Conservation (phyloP, 1,139 yeast genomes). For the Lodderomyces theae region DNA sequence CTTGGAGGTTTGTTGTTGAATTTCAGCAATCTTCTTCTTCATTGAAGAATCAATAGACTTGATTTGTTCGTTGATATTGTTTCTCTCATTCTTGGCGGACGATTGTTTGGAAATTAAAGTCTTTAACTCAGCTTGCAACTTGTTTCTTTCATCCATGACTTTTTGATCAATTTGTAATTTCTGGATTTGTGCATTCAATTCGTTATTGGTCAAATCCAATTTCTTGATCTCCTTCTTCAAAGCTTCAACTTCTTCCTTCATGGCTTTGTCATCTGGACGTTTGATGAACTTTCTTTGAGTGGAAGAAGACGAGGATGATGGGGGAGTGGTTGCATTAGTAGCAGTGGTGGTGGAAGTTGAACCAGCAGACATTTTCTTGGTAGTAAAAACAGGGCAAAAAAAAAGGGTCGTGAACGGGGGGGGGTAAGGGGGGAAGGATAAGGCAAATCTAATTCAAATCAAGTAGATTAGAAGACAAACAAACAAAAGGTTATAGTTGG, state of each 20-base stretch:
- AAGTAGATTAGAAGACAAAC: too few species aligned
- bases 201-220: slow-evolving; percentile 52
- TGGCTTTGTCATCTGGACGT: slow-evolving; percentile 70
- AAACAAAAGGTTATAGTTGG: too few species aligned
- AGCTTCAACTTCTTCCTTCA: slow-evolving; percentile 57
- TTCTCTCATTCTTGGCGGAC: slow-evolving; percentile 68
- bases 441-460: too few species aligned
- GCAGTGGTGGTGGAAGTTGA: slow-evolving; percentile 7
- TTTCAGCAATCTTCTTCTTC: slow-evolving; percentile 76
- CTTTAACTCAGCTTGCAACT: slow-evolving; percentile 63
- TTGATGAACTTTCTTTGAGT: slow-evolving; percentile 50
- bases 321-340: slow-evolving; percentile 8
- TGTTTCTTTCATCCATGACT: slow-evolving; percentile 55
- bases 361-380: slow-evolving; percentile 9
- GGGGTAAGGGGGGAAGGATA: neutral
- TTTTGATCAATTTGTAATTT: slow-evolving; percentile 42
- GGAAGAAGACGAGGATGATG: slow-evolving; percentile 14
- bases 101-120: slow-evolving; percentile 66
- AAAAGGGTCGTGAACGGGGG: too few species aligned
- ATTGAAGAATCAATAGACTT: slow-evolving; percentile 66
- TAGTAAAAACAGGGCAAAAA: too few species aligned
- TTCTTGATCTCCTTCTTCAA: slow-evolving; percentile 69
- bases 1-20: slow-evolving; percentile 69
- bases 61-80: slow-evolving; percentile 66
- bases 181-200: slow-evolving; percentile 43